Evolutionary conservation across 805 yeast species (phyloP).

Genomic region (Grigorovia jiainica): DNA sequence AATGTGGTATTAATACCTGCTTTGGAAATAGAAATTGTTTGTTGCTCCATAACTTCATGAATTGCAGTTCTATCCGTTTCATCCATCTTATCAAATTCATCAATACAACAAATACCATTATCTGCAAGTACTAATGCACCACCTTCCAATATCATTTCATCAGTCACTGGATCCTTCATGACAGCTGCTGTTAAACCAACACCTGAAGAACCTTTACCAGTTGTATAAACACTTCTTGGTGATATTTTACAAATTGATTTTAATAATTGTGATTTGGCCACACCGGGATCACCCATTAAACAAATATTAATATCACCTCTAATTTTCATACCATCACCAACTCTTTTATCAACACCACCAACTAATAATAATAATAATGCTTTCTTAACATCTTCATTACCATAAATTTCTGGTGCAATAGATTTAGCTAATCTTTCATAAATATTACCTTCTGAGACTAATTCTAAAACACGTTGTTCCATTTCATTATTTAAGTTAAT

Average conservation of each 20-base stretch:
- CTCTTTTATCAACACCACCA: constrained; percentile 91
- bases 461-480: constrained; percentile 43
- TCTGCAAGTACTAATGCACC: constrained; percentile 96
- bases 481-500: constrained; percentile 49
- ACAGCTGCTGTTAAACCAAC: constrained; percentile 99
- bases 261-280: constrained; percentile 91
- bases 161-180: constrained; percentile 98
- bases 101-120: constrained; percentile 96
- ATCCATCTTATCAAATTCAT: constrained; percentile 98
- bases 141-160: constrained; percentile 96
- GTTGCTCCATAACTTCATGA: constrained; percentile 99
- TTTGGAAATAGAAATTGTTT: constrained; percentile 91
- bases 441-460: constrained; percentile 55
- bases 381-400: constrained; percentile 89
- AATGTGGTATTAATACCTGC: constrained; percentile 96
- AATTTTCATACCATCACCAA: constrained; percentile 94
- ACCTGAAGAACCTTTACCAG: constrained; percentile 98
- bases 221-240: constrained; percentile 93
- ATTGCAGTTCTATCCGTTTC: constrained; percentile 94
- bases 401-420: constrained; percentile 96
- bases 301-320: constrained; percentile 95
- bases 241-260: constrained; percentile 88
- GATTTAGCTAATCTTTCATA: constrained; percentile 76
- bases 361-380: constrained; percentile 74
- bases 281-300: constrained; percentile 99